Evolutionary conservation across 176 grass and related monocot genomes (phyloP).

Genomic region (Neostapfia colusana): DNA sequence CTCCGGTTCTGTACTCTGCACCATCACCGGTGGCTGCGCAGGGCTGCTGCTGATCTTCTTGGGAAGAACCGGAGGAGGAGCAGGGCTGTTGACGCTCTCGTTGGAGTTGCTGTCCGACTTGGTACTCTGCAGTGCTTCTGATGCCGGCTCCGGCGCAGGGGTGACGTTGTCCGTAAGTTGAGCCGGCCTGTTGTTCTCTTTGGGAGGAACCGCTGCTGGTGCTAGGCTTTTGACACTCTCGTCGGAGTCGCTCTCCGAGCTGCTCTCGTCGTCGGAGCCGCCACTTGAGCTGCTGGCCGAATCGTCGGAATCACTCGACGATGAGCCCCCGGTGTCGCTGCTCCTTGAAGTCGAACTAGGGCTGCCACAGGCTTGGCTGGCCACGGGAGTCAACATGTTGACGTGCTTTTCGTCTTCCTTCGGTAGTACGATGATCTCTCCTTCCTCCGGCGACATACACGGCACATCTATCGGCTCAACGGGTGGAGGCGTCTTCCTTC

Average conservation of each 20-base stretch:
- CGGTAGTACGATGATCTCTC: too few relatives aligned
- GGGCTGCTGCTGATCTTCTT: neutral
- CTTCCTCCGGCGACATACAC: too few relatives aligned
- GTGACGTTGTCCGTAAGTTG: neutral
- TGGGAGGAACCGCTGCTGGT: neutral
- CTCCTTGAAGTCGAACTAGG: neutral
- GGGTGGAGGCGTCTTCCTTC: neutral
- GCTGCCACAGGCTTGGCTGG: neutral
- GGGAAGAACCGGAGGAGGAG: neutral
- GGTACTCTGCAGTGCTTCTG: neutral
- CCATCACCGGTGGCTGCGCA: neutral
- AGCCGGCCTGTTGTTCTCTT: neutral
- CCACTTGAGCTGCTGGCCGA: neutral
- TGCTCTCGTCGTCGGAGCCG: neutral
- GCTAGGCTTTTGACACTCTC: neutral
- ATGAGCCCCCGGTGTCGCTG: conserved; percentile 22
- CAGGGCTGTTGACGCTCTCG: neutral
- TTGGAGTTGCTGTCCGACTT: neutral
- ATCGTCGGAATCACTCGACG: neutral
- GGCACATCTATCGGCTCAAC: neutral
- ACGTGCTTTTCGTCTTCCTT: too few relatives aligned
- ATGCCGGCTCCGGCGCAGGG: neutral
- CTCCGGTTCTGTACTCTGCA: neutral
- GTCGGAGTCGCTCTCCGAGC: neutral
- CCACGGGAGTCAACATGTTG: too few relatives aligned